phyloP scores from a whole-genome alignment of 2,329 filamentous ascomycete species.

The Didymella pomorum region DNA sequence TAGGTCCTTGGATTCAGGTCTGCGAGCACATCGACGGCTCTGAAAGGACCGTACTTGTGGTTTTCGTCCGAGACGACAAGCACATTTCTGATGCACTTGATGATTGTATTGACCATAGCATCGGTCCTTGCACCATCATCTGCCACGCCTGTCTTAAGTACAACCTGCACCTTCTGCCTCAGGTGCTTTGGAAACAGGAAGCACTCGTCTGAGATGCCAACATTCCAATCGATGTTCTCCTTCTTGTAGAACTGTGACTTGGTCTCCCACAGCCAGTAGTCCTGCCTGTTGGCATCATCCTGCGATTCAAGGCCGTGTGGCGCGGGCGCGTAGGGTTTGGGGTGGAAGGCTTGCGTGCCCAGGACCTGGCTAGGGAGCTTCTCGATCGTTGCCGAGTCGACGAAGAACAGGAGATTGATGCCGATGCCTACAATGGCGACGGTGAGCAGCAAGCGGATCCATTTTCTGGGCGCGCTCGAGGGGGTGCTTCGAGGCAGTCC shows the following conservation, averaged over 20 bases:
- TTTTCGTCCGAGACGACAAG: slow-evolving; percentile 64
- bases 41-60: slow-evolving; percentile 55
- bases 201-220: slow-evolving; percentile 31
- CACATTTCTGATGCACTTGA: slow-evolving; percentile 61
- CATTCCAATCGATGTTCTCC: slow-evolving; percentile 15
- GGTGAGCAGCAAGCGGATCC: slow-evolving; percentile 17
- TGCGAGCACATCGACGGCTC: slow-evolving; percentile 50
- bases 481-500: slow-evolving; percentile 8
- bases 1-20: slow-evolving; percentile 48
- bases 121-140: slow-evolving; percentile 61
- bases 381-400: slow-evolving; percentile 20
- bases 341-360: slow-evolving; percentile 22
- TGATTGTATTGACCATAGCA: slow-evolving; percentile 58
- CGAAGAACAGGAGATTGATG: slow-evolving; percentile 22
- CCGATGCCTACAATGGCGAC: slow-evolving; percentile 17
- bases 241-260: slow-evolving; percentile 19
- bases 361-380: slow-evolving; percentile 11
- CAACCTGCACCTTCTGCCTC: slow-evolving; percentile 48
- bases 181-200: slow-evolving; percentile 42
- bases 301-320: slow-evolving; percentile 14
- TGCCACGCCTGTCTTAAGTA: slow-evolving; percentile 64
- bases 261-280: slow-evolving; percentile 29
- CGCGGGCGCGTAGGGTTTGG: slow-evolving; percentile 12
- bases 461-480: slow-evolving; percentile 9
- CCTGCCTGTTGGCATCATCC: slow-evolving; percentile 10